phyloP scores from a whole-genome alignment of 106 monocot genomes.

The Phalaenopsis aphrodite region DNA sequence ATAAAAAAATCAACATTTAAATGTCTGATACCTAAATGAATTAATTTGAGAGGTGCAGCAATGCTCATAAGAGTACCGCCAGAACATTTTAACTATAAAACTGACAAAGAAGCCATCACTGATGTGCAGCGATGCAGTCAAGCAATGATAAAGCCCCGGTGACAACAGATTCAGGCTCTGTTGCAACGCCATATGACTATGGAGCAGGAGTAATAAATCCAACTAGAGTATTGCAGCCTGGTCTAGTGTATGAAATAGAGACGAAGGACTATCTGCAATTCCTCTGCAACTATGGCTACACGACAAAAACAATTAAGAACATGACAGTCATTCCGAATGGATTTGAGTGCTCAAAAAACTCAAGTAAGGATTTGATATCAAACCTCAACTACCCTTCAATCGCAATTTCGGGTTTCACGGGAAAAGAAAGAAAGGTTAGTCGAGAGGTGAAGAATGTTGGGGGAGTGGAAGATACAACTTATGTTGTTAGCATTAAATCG shows the following conservation, averaged over 20 bases:
- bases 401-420: slow-evolving; percentile 25
- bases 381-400: slow-evolving; percentile 83
- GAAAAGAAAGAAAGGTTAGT: slow-evolving; percentile 22
- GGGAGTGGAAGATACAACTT: slow-evolving; percentile 34
- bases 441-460: slow-evolving; percentile 56
- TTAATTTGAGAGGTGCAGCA: background rate
- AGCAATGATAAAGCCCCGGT: slow-evolving; percentile 34
- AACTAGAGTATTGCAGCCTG: slow-evolving; percentile 34
- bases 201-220: slow-evolving; percentile 78
- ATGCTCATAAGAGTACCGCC: background rate
- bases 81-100: background rate
- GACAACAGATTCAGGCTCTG: slow-evolving; percentile 34
- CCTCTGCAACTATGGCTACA: slow-evolving; percentile 77
- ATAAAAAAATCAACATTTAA: no score
- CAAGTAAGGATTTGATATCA: slow-evolving; percentile 55
- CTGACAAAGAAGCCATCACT: background rate
- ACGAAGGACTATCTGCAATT: slow-evolving; percentile 51
- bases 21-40: background rate
- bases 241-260: slow-evolving; percentile 54
- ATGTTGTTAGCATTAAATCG: slow-evolving; percentile 36
- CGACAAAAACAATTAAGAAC: slow-evolving; percentile 32
- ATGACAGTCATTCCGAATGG: slow-evolving; percentile 34
- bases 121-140: slow-evolving; percentile 22
- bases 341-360: slow-evolving; percentile 49
- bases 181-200: slow-evolving; percentile 56